Conservation (phyloP, 2,329 filamentous ascomycete genomes). For the Sporothrix inflata region DNA sequence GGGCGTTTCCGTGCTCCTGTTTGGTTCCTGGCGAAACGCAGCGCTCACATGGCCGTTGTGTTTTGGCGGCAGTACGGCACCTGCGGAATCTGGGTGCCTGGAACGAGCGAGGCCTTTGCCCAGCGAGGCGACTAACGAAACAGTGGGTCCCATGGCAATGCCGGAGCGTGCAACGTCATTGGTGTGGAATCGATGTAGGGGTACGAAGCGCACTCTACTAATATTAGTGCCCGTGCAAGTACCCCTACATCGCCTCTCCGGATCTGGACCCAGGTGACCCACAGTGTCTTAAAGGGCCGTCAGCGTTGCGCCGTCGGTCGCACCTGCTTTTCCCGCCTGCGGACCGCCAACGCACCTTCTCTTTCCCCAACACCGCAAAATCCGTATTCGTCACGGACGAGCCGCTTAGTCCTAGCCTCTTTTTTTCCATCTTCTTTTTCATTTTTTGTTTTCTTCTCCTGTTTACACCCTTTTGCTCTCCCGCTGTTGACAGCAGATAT, state of each 20-base stretch:
- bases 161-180: conserved; percentile 17
- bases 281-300: too few species aligned
- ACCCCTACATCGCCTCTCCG: not conserved
- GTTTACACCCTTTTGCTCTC: not conserved
- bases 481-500: conserved; percentile 8
- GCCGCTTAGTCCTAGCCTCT: not conserved
- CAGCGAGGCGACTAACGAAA: not conserved
- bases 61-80: not conserved
- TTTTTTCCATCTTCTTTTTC: not conserved
- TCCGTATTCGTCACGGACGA: not conserved
- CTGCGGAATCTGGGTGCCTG: conserved; percentile 2
- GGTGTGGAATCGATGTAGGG: conserved; percentile 7
- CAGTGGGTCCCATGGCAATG: conserved; percentile 19
- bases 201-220: not conserved
- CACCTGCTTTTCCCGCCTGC: not conserved
- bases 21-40: conserved; percentile 19
- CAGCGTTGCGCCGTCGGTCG: not conserved
- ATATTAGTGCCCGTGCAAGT: not conserved
- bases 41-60: not conserved
- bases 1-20: conserved; percentile 22
- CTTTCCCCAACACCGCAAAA: conserved; percentile 9
- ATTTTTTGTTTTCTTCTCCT: not conserved
- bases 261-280: not conserved
- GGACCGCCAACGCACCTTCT: not conserved
- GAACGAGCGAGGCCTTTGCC: not conserved